These are phyloP conservation scores for Brettanomyces custersianus DNA, from an alignment of 805 yeast genomes.

Conservation along the genomic window DNA sequence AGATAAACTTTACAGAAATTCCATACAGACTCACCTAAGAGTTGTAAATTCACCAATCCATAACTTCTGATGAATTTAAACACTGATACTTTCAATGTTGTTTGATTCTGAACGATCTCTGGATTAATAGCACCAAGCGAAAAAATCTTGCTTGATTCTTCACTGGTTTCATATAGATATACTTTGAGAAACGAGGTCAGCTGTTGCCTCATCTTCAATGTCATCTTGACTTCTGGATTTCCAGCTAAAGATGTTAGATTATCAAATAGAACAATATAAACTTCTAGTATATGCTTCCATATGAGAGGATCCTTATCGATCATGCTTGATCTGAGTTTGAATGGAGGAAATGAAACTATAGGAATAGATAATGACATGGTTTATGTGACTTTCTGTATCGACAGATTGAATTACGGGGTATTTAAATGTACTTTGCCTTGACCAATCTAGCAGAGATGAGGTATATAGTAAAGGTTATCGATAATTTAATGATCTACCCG, in stretches of 20 bases:
- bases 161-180: slow-evolving; percentile 52
- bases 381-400: too few species aligned
- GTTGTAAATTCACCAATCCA: slow-evolving; percentile 46
- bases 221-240: slow-evolving; percentile 26
- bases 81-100: slow-evolving; percentile 37
- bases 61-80: slow-evolving; percentile 41
- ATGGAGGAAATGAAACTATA: slow-evolving; percentile 66
- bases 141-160: slow-evolving; percentile 50
- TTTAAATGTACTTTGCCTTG: too few species aligned
- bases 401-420: too few species aligned
- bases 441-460: too few species aligned
- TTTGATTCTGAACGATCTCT: slow-evolving; percentile 49
- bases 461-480: too few species aligned
- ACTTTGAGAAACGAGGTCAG: slow-evolving; percentile 46
- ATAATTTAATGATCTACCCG: too few species aligned
- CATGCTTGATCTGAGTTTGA: slow-evolving; percentile 63
- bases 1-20: slow-evolving; percentile 49
- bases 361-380: slow-evolving; percentile 40
- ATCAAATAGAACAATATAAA: slow-evolving; percentile 46
- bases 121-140: slow-evolving; percentile 68
- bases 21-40: slow-evolving; percentile 61
- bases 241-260: slow-evolving; percentile 25
- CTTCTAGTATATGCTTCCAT: slow-evolving; percentile 66
- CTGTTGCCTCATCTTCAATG: slow-evolving; percentile 50
- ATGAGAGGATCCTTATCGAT: slow-evolving; percentile 79